Base-by-base conservation (phyloP, 169 alveolate species). In the Neospora caninum region DNA sequence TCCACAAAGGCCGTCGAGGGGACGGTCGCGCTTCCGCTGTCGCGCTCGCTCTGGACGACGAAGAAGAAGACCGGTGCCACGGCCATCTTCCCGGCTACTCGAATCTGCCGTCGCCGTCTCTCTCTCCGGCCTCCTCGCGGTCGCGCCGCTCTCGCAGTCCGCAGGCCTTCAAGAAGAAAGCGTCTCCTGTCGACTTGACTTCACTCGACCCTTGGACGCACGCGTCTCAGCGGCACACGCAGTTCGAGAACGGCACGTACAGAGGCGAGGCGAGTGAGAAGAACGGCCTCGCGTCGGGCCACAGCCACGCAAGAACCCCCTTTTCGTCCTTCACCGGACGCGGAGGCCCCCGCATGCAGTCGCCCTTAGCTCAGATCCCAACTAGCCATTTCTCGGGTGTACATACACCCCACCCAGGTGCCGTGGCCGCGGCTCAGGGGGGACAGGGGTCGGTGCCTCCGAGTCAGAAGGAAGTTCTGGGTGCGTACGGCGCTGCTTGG, bases 91-190 rank as follows among this genome's bases (percentile, higher is more conserved):
- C 64, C 25, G 89, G 89, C 64, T 82, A 82, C 89, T 82, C 89
- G 31, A 82, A 42, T 41, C 89, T 82, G 38, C 89, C 89, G 4
- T 82, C 89, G n/a, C 89, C 89, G 29, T 82, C 89, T 7, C 64
- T 82, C 53, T 42, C 89, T 10, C 67, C 67, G 41, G 38, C 38
- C 38, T 82, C 89, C 53, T 82, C 89, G n/a, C 89, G 67, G 67
- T 82, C 89, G 38, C 34, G 69, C 0, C 89, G 69, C 64, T 38
- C 69, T 4, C 69, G 89, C 45, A 73, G 84, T n/a, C 39, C 45
- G 25, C 25, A n/a, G n/a, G n/a, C 1, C 43, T 9, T 4, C 42
- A n/a, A 36, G 27, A 41, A 43, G 49, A 73, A 43, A 73, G 18
- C 43, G 27, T n/a, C 84, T n/a, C 39, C 27, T n/a, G 18, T 1